These are phyloP conservation scores for Penicillium brevicompactum DNA, from an alignment of 2,329 filamentous ascomycete species.

Conservation along the genomic window DNA sequence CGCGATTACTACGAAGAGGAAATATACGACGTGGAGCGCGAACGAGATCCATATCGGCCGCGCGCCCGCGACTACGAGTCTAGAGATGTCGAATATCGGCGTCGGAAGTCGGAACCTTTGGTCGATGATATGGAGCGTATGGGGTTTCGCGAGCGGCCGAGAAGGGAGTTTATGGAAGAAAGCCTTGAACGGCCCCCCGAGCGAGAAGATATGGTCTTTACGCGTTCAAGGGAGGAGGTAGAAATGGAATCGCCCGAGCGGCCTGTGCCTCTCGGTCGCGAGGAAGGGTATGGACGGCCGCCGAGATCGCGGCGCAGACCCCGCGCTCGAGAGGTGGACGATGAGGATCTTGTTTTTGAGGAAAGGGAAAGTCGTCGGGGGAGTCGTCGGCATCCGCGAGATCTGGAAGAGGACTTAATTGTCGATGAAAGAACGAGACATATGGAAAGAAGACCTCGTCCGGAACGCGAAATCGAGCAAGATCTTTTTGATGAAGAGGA, in stretches of 20 bases:
- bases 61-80: conserved; percentile 28
- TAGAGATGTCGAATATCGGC: conserved; percentile 30
- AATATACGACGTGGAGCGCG: conserved; percentile 29
- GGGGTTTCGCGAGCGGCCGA: conserved; percentile 41
- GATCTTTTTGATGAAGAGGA: conserved; percentile 13
- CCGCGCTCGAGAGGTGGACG: conserved; percentile 28
- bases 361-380: conserved; percentile 10
- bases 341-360: conserved; percentile 28
- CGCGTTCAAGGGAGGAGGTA: conserved; percentile 29
- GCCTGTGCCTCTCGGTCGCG: conserved; percentile 11
- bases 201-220: conserved; percentile 34
- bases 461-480: background rate
- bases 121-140: conserved; percentile 47
- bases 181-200: conserved; percentile 32
- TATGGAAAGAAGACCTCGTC: background rate
- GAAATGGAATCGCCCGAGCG: conserved; percentile 9
- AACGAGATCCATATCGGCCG: conserved; percentile 27
- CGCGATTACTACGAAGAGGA: conserved; percentile 33
- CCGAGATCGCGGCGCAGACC: conserved; percentile 5
- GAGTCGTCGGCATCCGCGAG: conserved; percentile 5
- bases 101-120: conserved; percentile 40
- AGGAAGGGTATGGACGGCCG: conserved; percentile 14
- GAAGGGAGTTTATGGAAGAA: conserved; percentile 39
- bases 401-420: conserved; percentile 1
- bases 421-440: background rate